Evolutionary conservation across 306 rosid genomes (phyloP).

Genomic region (Oxytropis ochrocephala): DNA sequence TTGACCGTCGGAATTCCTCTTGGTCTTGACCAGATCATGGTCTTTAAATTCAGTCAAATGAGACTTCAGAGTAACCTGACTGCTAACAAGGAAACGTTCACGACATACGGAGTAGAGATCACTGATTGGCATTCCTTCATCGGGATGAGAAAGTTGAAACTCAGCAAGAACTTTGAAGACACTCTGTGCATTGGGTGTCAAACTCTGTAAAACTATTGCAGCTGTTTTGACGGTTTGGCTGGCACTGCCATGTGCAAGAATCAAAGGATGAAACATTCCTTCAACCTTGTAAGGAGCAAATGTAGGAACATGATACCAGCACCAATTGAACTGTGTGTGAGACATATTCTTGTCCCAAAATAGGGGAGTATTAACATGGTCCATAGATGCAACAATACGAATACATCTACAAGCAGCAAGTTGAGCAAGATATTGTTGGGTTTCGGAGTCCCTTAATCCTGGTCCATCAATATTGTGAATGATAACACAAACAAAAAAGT

Average conservation of each 20-base stretch:
- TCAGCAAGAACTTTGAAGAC: constrained; percentile 90
- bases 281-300: constrained; percentile 74
- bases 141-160: constrained; percentile 71
- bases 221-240: constrained; percentile 83
- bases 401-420: constrained; percentile 70
- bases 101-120: constrained; percentile 64
- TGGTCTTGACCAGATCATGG: constrained; percentile 82
- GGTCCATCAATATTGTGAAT: constrained; percentile 93
- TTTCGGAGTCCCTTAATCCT: constrained; percentile 76
- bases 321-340: constrained; percentile 88
- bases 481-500: constrained; percentile 50
- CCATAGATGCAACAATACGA: constrained; percentile 69
- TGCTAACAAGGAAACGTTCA: constrained; percentile 79
- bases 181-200: constrained; percentile 91
- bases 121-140: constrained; percentile 78
- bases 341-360: constrained; percentile 98
- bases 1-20: constrained; percentile 83
- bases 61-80: constrained; percentile 74
- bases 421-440: constrained; percentile 70
- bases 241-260: constrained; percentile 67
- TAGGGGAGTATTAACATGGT: constrained; percentile 78
- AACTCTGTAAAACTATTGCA: constrained; percentile 74
- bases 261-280: constrained; percentile 75
- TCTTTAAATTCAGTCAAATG: constrained; percentile 91
- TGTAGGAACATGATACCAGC: constrained; percentile 93